Percentiles rank a stretch among this genome's conserved stretches.
These are phyloP conservation scores for Xylaria telfairii DNA, from an alignment of 495 filamentous ascomycete genomes.

Conservation along the genomic window DNA sequence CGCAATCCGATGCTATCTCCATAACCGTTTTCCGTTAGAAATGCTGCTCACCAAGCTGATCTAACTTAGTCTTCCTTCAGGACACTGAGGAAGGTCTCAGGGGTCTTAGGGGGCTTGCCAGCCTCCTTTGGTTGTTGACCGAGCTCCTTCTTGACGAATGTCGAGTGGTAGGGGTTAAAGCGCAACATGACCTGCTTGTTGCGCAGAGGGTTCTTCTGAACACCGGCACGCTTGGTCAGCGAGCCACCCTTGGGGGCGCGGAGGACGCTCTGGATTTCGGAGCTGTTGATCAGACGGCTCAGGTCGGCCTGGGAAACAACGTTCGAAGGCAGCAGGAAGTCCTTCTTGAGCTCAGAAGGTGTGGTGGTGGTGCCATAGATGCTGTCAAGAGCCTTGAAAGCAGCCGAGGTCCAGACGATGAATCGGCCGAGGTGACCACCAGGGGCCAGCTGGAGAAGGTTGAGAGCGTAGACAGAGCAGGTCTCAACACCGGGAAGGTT, in stretches of 20 bases:
- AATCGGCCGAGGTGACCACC: conserved; percentile 99
- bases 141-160: conserved; percentile 74
- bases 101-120: conserved; percentile 44
- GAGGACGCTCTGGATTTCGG: conserved; percentile 94
- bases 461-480: conserved; percentile 89
- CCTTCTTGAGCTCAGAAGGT: conserved; percentile 90
- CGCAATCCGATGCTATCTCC: conserved; percentile 32
- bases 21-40: conserved; percentile 32
- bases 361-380: conserved; percentile 92
- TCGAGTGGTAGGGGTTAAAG: conserved; percentile 94
- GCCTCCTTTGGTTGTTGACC: conserved; percentile 48
- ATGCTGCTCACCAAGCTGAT: conserved; percentile 46
- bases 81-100: conserved; percentile 46
- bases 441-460: conserved; percentile 98
- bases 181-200: conserved; percentile 98
- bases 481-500: conserved; percentile 99
- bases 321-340: conserved; percentile 93
- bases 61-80: conserved; percentile 48
- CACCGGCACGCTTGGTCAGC: conserved; percentile 83
- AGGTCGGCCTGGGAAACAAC: conserved; percentile 90
- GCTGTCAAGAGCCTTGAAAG: conserved; percentile 92
- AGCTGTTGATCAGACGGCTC: conserved; percentile 96
- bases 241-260: conserved; percentile 86
- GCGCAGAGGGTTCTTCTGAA: conserved; percentile 98
- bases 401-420: conserved; percentile 97